Evolutionary conservation across 1,284 basidiomycete genomes (phyloP).

Genomic region (Leccinum pachyderme): DNA sequence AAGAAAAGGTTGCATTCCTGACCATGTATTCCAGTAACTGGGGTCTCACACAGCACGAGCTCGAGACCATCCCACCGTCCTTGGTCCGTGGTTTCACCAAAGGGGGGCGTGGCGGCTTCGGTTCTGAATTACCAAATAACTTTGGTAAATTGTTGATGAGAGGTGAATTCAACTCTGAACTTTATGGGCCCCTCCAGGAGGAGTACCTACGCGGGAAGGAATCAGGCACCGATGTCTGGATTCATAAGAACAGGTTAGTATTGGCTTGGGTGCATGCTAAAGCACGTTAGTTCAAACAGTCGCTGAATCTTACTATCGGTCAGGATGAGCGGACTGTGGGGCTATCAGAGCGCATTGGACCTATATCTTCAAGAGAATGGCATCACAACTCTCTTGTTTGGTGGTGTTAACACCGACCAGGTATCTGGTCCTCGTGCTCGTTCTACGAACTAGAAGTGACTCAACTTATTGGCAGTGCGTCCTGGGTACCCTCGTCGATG

Average conservation of each 20-base stretch:
- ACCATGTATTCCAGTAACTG: constrained; percentile 49
- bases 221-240: constrained; percentile 63
- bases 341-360: constrained; percentile 57
- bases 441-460: background rate
- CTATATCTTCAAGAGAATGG: constrained; percentile 62
- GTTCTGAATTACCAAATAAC: constrained; percentile 49
- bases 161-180: constrained; percentile 49
- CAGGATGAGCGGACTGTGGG: constrained; percentile 70
- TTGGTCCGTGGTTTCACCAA: constrained; percentile 52
- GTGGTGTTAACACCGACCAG: constrained; percentile 70
- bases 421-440: constrained; percentile 28
- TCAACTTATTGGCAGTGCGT: constrained; percentile 47
- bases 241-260: constrained; percentile 65
- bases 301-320: background rate
- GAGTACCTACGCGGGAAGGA: constrained; percentile 52
- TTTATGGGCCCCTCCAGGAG: constrained; percentile 60
- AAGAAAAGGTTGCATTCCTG: background rate
- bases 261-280: background rate
- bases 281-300: background rate
- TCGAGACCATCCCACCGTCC: constrained; percentile 60
- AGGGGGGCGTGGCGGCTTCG: constrained; percentile 52
- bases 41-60: constrained; percentile 64
- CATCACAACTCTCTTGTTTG: constrained; percentile 59
- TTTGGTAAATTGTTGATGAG: constrained; percentile 65
- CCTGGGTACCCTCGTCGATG: constrained; percentile 60